Conservation (phyloP, 2,329 filamentous ascomycete species). For the Talaromyces pinophilus region DNA sequence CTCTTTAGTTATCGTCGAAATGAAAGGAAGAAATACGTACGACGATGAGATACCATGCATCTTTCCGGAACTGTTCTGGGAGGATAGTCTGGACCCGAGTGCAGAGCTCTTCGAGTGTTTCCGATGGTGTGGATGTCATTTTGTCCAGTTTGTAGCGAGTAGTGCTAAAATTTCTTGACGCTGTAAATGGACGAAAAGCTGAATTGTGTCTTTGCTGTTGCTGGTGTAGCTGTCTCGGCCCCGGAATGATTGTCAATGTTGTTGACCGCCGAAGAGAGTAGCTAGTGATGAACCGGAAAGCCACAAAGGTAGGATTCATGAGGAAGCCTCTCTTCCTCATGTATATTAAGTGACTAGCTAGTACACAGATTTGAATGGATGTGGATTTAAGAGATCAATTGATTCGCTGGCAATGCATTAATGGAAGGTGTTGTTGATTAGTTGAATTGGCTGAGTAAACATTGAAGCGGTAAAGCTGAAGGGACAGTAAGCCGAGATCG, state of each 20-base stretch:
- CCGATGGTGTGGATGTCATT: constrained; percentile 11
- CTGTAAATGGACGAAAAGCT: neutral
- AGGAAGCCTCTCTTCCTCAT: neutral
- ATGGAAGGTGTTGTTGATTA: neutral
- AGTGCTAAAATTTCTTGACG: neutral
- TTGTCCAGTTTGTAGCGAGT: neutral
- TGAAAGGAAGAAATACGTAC: constrained; percentile 32
- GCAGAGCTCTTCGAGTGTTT: constrained; percentile 38
- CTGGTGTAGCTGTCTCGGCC: neutral
- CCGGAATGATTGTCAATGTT: constrained; percentile 2
- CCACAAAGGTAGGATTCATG: constrained; percentile 14
- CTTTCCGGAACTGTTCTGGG: constrained; percentile 60
- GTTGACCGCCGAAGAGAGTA: constrained; percentile 6
- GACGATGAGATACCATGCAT: constrained; percentile 52
- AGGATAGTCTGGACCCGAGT: constrained; percentile 29
- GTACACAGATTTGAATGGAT: neutral
- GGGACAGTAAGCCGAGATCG: constrained; percentile 4
- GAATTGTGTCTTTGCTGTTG: neutral
- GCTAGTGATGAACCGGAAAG: constrained; percentile 11
- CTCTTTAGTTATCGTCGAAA: neutral
- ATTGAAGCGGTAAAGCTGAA: neutral
- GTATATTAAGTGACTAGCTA: neutral
- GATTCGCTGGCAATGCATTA: constrained; percentile 6
- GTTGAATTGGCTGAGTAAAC: neutral
- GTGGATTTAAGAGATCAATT: neutral